Percentiles rank a stretch among this genome's conserved stretches.
Conservation (phyloP, 768 basidiomycete genomes). For the Roridomyces roridus region DNA sequence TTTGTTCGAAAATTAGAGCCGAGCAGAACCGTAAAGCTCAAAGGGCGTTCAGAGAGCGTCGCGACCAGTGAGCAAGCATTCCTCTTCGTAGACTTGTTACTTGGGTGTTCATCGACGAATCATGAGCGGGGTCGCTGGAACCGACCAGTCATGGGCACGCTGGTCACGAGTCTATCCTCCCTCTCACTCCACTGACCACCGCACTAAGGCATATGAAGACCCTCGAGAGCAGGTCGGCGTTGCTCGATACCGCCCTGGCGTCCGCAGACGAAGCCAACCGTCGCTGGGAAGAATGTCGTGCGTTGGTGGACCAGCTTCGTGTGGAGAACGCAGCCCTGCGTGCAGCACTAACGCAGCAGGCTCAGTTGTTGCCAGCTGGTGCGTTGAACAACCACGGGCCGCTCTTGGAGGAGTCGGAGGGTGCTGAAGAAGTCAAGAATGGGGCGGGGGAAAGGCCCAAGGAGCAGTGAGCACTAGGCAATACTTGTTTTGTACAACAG, state of each 20-base stretch:
- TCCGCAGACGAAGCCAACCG: constrained; percentile 89
- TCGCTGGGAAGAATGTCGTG: constrained; percentile 91
- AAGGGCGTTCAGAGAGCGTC: constrained; percentile 86
- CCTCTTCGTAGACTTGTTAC: too few relatives aligned
- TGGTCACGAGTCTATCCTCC: too few relatives aligned
- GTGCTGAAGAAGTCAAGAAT: too few relatives aligned
- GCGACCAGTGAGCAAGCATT: constrained; percentile 91
- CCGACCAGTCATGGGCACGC: too few relatives aligned
- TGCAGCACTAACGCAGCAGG: constrained; percentile 62
- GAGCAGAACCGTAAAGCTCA: constrained; percentile 97
- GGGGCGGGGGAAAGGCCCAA: constrained; percentile 6
- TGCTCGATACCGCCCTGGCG: constrained; percentile 84
- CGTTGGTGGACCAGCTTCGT: constrained; percentile 85
- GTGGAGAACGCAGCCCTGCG: constrained; percentile 83
- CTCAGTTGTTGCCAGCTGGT: constrained; percentile 38
- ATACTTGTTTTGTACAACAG: too few relatives aligned
- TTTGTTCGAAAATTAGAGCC: constrained; percentile 84
- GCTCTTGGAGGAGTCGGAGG: constrained; percentile 12
- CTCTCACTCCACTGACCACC: constrained; percentile 13
- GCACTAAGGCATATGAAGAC: constrained; percentile 79
- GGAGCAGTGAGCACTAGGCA: not conserved
- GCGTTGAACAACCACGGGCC: constrained; percentile 19
- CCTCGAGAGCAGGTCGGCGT: constrained; percentile 83
- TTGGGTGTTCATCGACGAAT: too few relatives aligned
- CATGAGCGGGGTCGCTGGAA: too few relatives aligned